phyloP scores from a whole-genome alignment of 1,139 yeast genomes.

The Blastobotrys indianensis region DNA sequence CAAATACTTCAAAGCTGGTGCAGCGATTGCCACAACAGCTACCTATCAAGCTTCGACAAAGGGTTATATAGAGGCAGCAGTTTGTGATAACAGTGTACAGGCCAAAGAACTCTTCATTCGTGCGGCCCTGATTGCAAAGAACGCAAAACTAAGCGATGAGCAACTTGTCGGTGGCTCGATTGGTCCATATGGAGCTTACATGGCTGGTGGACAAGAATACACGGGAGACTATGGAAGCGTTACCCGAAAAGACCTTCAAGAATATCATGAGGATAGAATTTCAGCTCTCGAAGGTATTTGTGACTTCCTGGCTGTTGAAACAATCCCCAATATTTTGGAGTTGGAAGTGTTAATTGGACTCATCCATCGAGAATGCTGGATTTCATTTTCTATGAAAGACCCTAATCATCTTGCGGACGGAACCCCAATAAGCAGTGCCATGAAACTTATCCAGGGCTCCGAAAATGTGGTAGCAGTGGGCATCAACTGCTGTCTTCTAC shows the following conservation, averaged over 20 bases:
- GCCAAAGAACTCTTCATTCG: slow-evolving; percentile 27
- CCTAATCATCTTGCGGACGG: slow-evolving; percentile 40
- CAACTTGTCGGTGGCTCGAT: slow-evolving; percentile 48
- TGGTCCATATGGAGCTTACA: slow-evolving; percentile 69
- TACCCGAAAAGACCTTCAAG: slow-evolving; percentile 32
- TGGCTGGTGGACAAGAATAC: slow-evolving; percentile 63
- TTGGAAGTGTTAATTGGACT: slow-evolving; percentile 35
- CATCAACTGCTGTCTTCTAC: slow-evolving; percentile 41
- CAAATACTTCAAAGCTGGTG: slow-evolving; percentile 48
- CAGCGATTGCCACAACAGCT: slow-evolving; percentile 51
- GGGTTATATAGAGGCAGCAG: slow-evolving; percentile 31
- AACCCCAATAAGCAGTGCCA: slow-evolving; percentile 27
- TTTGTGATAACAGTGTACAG: slow-evolving; percentile 29
- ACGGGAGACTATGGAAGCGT: slow-evolving; percentile 50
- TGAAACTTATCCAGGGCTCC: slow-evolving; percentile 12
- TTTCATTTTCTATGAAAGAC: slow-evolving; percentile 37
- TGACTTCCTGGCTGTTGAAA: slow-evolving; percentile 57
- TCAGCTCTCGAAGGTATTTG: slow-evolving; percentile 39
- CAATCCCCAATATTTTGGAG: slow-evolving; percentile 55
- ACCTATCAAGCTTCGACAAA: slow-evolving; percentile 56
- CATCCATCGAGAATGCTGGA: slow-evolving; percentile 27
- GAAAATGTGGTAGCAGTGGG: slow-evolving; percentile 35
- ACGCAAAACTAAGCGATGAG: slow-evolving; percentile 27
- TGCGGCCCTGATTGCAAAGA: slow-evolving; percentile 29
- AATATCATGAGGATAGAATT: slow-evolving; percentile 48